Evolutionary conservation across 2,329 filamentous ascomycete species (phyloP), one percentile per base, ranked within the genome.

Genomic region (Chaetomium olivaceum): DNA sequence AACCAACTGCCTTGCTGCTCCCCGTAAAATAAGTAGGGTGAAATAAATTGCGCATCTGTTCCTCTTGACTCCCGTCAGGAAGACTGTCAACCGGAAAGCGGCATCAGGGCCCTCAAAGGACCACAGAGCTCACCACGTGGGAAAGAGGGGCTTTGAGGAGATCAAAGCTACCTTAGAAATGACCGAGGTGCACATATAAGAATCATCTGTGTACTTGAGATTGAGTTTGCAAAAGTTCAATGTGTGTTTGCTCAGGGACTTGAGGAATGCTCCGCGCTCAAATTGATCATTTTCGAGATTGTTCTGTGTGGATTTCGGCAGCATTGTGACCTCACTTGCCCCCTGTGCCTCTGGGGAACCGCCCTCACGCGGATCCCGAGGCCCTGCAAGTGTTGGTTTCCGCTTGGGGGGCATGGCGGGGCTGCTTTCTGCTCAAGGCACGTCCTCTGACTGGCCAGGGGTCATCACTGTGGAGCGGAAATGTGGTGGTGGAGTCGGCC

Each of bases 381-480:
- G 58, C 16, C 43, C 48, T 52, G 58, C 46, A 23, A 23, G 46
- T 29, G 29, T 25, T 61, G 46, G 27, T 21, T 27, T 61, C 51
- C 46, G 43, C 55, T 19, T 54, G 61, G 60, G 61, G 60, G 61
- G 43, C 58, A 61, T 54, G 67, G 64, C 52, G 62, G 64, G 58
- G 57, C 16, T 60, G 33, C 23, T 59, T 43, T 61, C 54, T 62
- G 59, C 33, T 52, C 55, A 29, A 65, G 57, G 56, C 25, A 14
- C 50, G 59, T 39, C 46, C 6, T 63, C 56, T 67, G 66, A 71
- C 56, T 71, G 69, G 69, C 19, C 58, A n/a, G 14, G 16, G 23
- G 23, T 19, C 39, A 54, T 31, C 7, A 33, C n/a, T 27, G 27
- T 48, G 25, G 46, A 59, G 46, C 21, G n/a, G 39, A 19, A 43